A percentile compares a stretch with the other conserved stretches of the same genome.
Conservation (phyloP, 768 basidiomycete genomes). For the Calvatia gigantea region DNA sequence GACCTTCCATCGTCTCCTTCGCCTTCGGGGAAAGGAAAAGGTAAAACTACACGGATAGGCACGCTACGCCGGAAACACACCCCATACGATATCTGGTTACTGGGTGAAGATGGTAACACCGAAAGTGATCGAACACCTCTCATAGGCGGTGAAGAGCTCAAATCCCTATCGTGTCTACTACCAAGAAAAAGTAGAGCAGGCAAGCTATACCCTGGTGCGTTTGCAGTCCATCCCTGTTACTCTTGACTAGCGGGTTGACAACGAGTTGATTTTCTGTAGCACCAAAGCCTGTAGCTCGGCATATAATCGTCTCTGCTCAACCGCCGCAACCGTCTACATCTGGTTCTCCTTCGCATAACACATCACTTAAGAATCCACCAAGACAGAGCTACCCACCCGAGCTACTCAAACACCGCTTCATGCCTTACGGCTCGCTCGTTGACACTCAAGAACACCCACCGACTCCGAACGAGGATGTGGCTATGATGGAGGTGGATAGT, state of each 20-base stretch:
- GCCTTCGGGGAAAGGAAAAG: conserved; percentile 15
- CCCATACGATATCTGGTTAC: conserved; percentile 64
- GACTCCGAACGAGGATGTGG: conserved; percentile 16
- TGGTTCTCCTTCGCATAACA: conserved; percentile 18
- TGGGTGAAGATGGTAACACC: conserved; percentile 39
- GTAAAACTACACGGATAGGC: conserved; percentile 41
- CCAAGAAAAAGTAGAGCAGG: conserved; percentile 62
- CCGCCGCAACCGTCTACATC: conserved; percentile 33
- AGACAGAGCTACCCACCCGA: conserved; percentile 58
- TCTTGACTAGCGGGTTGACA: not conserved
- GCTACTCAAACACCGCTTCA: conserved; percentile 58
- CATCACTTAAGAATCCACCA: conserved; percentile 45
- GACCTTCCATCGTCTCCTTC: conserved; percentile 33
- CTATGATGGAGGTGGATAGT: conserved; percentile 3
- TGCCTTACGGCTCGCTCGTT: conserved; percentile 55
- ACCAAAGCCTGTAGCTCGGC: conserved; percentile 54
- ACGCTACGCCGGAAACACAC: conserved; percentile 49
- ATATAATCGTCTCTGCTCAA: conserved; percentile 55
- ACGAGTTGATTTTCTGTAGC: conserved; percentile 32
- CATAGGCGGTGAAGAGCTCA: conserved; percentile 62
- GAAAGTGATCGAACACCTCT: not conserved
- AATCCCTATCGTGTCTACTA: conserved; percentile 55
- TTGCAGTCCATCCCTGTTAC: not conserved
- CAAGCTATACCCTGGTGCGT: conserved; percentile 52
- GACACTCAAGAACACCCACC: conserved; percentile 5